phyloP scores from a whole-genome alignment of 176 grass and related monocot species.

The Oryza punctata region DNA sequence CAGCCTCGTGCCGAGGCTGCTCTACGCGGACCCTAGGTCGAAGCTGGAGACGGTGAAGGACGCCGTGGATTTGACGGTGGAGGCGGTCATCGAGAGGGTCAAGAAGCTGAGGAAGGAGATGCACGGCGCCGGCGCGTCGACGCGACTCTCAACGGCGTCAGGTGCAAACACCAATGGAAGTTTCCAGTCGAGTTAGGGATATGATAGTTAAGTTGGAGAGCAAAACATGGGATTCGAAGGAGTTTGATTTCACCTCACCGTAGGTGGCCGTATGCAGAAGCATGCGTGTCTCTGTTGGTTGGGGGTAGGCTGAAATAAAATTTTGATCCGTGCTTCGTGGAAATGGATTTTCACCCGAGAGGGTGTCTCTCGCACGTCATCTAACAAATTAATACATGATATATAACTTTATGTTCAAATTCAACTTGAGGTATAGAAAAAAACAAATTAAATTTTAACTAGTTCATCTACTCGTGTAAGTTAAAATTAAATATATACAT shows the following conservation, averaged over 20 bases:
- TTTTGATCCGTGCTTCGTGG: neutral
- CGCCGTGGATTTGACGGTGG: slow-evolving; percentile 63
- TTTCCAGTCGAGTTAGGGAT: neutral
- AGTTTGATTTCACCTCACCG: neutral
- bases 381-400: no score
- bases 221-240: neutral
- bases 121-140: neutral
- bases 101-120: slow-evolving; percentile 42
- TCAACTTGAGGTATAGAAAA: no score
- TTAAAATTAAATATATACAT: no score
- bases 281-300: neutral
- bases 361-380: no score
- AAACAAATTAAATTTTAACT: no score
- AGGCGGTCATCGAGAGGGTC: slow-evolving; percentile 58
- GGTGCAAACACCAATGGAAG: neutral
- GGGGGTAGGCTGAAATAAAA: neutral
- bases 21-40: slow-evolving; percentile 71
- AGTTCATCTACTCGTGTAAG: no score
- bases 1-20: slow-evolving; percentile 56
- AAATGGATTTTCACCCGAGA: no score
- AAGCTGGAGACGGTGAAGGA: slow-evolving; percentile 67
- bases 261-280: neutral
- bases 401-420: no score
- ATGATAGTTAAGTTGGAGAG: neutral
- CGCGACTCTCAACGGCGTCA: neutral